Evolutionary conservation across 2,329 filamentous ascomycete genomes (phyloP).

Genomic region (Paecilomyces formosus): DNA sequence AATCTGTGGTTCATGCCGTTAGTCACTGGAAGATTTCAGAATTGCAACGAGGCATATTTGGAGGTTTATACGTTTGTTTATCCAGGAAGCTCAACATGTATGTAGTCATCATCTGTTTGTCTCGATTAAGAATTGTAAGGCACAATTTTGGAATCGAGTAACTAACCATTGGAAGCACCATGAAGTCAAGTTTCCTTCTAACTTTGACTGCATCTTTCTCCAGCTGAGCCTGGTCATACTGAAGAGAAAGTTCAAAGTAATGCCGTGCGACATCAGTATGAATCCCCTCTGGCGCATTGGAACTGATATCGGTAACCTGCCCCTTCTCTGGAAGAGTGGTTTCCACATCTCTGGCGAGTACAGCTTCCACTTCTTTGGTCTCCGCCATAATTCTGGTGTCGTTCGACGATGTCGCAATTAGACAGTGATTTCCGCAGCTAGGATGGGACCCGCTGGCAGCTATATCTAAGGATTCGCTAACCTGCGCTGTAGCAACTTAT

Average conservation of each 20-base stretch:
- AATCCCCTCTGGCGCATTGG: background rate
- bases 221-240: slow-evolving; percentile 28
- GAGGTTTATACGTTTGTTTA: slow-evolving; percentile 12
- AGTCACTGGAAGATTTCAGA: background rate
- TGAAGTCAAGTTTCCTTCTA: slow-evolving; percentile 28
- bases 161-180: slow-evolving; percentile 29
- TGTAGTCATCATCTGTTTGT: slow-evolving; percentile 25
- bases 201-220: slow-evolving; percentile 24
- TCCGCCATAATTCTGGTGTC: background rate
- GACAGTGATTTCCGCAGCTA: background rate
- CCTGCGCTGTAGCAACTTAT: background rate
- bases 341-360: background rate
- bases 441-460: background rate
- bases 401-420: background rate
- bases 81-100: slow-evolving; percentile 30
- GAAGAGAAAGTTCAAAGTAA: slow-evolving; percentile 22
- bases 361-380: background rate
- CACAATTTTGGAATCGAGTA: background rate
- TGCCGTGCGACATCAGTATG: slow-evolving; percentile 1
- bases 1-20: slow-evolving; percentile 9
- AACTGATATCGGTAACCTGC: background rate
- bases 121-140: background rate
- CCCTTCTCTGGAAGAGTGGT: background rate
- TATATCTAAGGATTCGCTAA: background rate
- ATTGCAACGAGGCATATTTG: background rate